These are phyloP conservation scores for Colletotrichum tabaci DNA, from an alignment of 2,329 filamentous ascomycete genomes.

Conservation along the genomic window DNA sequence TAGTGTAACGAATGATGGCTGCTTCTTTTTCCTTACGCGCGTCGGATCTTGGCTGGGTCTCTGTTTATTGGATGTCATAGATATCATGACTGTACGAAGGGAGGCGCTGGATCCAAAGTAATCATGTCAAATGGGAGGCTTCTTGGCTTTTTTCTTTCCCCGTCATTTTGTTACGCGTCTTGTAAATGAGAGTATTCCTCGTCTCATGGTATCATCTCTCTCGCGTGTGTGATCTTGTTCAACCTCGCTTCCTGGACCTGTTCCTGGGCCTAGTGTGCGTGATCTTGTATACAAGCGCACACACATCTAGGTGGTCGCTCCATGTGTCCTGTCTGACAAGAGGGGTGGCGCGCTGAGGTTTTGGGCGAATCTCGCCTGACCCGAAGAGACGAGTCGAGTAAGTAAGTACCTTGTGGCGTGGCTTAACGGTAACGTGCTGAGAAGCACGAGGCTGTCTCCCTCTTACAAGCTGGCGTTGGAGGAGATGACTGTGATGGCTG, in stretches of 20 bases:
- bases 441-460: not conserved
- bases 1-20: slow-evolving; percentile 43
- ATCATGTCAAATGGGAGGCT: slow-evolving; percentile 31
- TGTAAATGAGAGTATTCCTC: not conserved
- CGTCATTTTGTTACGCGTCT: not conserved
- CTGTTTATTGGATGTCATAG: slow-evolving; percentile 34
- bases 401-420: not conserved
- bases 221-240: not conserved
- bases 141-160: not conserved
- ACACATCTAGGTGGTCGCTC: not conserved
- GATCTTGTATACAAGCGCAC: not conserved
- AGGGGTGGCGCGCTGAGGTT: not conserved
- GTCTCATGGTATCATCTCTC: too few species aligned
- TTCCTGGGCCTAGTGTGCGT: not conserved
- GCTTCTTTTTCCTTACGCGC: not conserved
- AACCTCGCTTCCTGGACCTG: slow-evolving; percentile 12
- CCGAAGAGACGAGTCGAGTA: not conserved
- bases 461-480: not conserved
- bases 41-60: slow-evolving; percentile 8
- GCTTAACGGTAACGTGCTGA: slow-evolving; percentile 1
- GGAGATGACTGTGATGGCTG: not conserved
- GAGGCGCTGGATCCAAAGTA: slow-evolving; percentile 16
- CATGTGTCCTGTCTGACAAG: not conserved
- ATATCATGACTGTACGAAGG: slow-evolving; percentile 43
- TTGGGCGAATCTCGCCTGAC: not conserved